Evolutionary conservation across 371 early-diverging fungal species (phyloP), one percentile per base, ranked within the genome.

Genomic region (Homolaphlyctis polyrhiza): DNA sequence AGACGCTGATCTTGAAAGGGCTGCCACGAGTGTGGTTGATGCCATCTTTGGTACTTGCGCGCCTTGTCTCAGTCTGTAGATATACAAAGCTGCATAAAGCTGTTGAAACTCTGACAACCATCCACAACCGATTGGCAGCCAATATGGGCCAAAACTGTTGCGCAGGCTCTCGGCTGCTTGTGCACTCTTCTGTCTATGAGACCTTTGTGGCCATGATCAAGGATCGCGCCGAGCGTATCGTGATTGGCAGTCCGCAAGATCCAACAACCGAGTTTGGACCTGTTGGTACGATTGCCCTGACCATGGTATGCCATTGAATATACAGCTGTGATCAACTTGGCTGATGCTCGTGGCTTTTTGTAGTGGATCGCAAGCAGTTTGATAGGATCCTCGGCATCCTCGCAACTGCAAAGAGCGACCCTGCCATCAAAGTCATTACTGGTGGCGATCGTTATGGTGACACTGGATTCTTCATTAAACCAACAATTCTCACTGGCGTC

Each of bases 131-230:
- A n/a, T n/a, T 61, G 35, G 43, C 52, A 69, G 79, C 85, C 70
- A 93, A 94, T 73, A 76, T 84, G 51, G 96, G 96, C 16, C 94
- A 95, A 72, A 86, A 85, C 71, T 95, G 96, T 77, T 90, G 89
- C 69, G 95, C 94, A 3, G 90, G 93, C 39, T 86, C 91, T 1
- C 85, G 93, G 30, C 75, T 95, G 28, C 68, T 67, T 71, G 88
- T 94, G n/a, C 90, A 94, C 59, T 86, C 87, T 57, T 79, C 82
- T 2, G 79, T 94, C n/a, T 81, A 89, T 67, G 86, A 87, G 34
- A 66, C 76, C 39, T 93, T 93, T 58, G 35, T 92, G 52, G 72
- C 77, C 5, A 75, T 74, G 60, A 82, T 93, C 62, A 86, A 84
- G 72, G 80, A 70, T 0, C 58, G 81, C 59, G 79, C 82, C 50